phyloP scores from a whole-genome alignment of 31 red algal genomes.

The Odonthalia washingtoniensis region DNA sequence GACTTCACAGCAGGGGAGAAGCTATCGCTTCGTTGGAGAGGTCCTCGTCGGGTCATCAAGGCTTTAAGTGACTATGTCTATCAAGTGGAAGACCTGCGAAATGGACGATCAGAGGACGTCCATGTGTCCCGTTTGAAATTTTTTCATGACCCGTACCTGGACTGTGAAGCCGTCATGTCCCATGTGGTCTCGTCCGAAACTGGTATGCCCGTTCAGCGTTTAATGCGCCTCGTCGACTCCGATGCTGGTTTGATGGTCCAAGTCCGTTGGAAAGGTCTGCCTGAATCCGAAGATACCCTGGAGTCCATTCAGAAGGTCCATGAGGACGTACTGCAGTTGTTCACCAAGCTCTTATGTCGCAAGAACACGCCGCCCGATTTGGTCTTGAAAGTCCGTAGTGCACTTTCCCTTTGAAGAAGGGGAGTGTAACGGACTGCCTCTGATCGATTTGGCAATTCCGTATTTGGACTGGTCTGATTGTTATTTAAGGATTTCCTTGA shows the following conservation, averaged over 20 bases:
- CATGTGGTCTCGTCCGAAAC: neutral
- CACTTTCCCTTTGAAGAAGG: too few species aligned
- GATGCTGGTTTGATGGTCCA: neutral
- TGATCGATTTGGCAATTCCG: conserved; percentile 6
- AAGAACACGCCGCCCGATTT: too few species aligned
- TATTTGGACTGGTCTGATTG: conserved; percentile 1
- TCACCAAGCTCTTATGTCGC: too few species aligned
- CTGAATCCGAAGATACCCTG: neutral
- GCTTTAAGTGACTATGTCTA: neutral
- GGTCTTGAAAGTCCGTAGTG: too few species aligned
- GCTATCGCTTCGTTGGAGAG: neutral
- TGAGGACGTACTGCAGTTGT: too few species aligned
- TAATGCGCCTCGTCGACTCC: neutral
- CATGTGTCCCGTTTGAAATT: neutral
- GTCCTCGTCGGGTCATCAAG: neutral
- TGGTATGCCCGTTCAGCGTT: neutral
- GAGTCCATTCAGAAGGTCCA: too few species aligned
- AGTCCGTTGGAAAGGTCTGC: neutral
- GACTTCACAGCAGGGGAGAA: neutral
- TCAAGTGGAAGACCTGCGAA: neutral
- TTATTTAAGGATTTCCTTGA: neutral
- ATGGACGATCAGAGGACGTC: neutral
- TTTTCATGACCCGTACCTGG: neutral
- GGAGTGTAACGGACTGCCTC: conserved; percentile 9
- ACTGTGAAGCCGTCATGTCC: neutral